These are phyloP conservation scores for Lasiodiplodia sp. DNA, from an alignment of 2,329 filamentous ascomycete genomes.

Conservation along the genomic window DNA sequence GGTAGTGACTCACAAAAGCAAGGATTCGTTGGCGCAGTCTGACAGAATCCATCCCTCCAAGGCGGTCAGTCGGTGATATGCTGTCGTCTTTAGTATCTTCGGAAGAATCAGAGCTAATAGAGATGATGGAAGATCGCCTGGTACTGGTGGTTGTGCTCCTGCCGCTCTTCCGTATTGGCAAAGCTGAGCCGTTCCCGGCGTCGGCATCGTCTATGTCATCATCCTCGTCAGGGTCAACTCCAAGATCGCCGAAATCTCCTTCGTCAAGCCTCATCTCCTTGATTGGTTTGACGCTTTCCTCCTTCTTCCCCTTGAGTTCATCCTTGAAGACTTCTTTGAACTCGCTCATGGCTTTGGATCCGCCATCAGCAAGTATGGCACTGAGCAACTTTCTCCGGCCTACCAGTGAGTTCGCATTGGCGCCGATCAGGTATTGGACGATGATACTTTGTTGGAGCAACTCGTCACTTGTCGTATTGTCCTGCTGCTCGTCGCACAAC, in stretches of 20 bases:
- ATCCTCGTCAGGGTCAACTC: conserved; percentile 30
- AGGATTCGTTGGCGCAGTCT: conserved; percentile 69
- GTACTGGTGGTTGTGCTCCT: neutral
- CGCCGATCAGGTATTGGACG: conserved; percentile 63
- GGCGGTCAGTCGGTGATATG: conserved; percentile 36
- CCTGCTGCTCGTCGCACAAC: conserved; percentile 53
- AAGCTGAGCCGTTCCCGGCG: neutral
- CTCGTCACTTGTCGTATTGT: conserved; percentile 33
- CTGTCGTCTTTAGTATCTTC: neutral
- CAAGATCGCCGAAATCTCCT: conserved; percentile 28
- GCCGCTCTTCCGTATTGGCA: neutral
- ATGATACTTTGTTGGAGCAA: conserved; percentile 65
- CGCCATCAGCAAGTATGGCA: conserved; percentile 73
- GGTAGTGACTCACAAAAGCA: conserved; percentile 55
- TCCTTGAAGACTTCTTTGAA: conserved; percentile 73
- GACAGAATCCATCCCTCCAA: conserved; percentile 63
- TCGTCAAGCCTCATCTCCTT: conserved; percentile 24
- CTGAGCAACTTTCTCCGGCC: conserved; percentile 64
- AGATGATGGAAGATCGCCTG: conserved; percentile 14
- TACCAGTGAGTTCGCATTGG: conserved; percentile 43
- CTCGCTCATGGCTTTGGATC: conserved; percentile 57
- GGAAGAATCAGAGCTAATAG: conserved; percentile 1
- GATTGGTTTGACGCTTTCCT: conserved; percentile 34
- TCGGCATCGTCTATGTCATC: conserved; percentile 29
- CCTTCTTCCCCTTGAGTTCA: conserved; percentile 62